phyloP scores from a whole-genome alignment of 2,329 filamentous ascomycete species.

The Dothistroma septosporum region DNA sequence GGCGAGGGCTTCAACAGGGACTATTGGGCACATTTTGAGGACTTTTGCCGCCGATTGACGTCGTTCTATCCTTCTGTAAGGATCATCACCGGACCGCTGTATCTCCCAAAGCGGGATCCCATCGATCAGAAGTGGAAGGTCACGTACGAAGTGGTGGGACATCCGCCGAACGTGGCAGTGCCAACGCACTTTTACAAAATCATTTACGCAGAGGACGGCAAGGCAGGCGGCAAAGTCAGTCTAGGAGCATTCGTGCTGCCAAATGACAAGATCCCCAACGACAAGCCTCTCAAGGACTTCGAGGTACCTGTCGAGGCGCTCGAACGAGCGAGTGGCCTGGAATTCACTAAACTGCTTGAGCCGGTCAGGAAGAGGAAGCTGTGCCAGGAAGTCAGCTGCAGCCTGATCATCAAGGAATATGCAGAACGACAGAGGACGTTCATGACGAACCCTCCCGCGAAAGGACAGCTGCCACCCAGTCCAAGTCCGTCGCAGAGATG shows the following conservation, averaged over 20 bases:
- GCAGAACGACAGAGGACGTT: conserved; percentile 53
- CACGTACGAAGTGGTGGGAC: conserved; percentile 91
- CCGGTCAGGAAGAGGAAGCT: conserved; percentile 68
- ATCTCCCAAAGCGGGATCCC: conserved; percentile 78
- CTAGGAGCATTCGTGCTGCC: conserved; percentile 93
- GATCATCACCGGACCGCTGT: conserved; percentile 89
- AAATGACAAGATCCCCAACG: conserved; percentile 82
- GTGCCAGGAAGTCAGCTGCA: conserved; percentile 81
- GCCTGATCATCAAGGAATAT: conserved; percentile 78
- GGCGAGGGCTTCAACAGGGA: conserved; percentile 98
- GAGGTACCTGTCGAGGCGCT: conserved; percentile 92
- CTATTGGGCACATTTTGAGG: conserved; percentile 99
- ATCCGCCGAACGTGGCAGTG: conserved; percentile 87
- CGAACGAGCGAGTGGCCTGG: conserved; percentile 84
- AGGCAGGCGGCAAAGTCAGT: conserved; percentile 66
- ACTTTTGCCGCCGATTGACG: conserved; percentile 86
- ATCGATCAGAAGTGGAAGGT: conserved; percentile 92
- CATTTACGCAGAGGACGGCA: conserved; percentile 87
- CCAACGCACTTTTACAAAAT: conserved; percentile 99
- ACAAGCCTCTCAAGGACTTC: conserved; percentile 83
- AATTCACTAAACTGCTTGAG: conserved; percentile 81
- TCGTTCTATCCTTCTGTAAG: conserved; percentile 77
- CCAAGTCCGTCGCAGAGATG: conserved; percentile 20
- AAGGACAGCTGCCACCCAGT: conserved; percentile 20
- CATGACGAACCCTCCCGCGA: conserved; percentile 28